Base-by-base conservation (phyloP, 768 basidiomycete species). In the Ramaria rubella region DNA sequence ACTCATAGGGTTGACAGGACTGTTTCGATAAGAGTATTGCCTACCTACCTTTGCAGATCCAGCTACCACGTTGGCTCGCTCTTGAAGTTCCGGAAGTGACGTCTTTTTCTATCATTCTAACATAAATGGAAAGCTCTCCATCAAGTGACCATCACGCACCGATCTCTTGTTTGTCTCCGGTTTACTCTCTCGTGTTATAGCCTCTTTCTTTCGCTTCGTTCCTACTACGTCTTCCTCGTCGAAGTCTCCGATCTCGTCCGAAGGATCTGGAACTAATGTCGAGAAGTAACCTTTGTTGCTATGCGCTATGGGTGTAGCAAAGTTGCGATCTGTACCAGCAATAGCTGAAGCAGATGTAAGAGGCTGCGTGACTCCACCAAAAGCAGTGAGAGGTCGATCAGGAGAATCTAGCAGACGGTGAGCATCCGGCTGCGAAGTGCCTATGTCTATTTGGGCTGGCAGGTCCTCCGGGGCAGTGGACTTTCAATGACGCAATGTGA, bases 231-330 rank as follows among this genome's bases (percentile, higher is more conserved):
- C 29, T 19, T 51, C 33, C 17, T 48, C 46, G 29, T 51, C 33
- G 34, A 51, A 51, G n/a, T 51, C 30, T 30, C 21, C 49, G 34
- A 51, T 51, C 33, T 51, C 49, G 29, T 49, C 48, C 12, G 48
- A 51, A 17, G 8, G 15, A 34, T 33, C 9, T 31, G 49, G 31
- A n/a, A 31, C 49, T n/a, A 51, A 30, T 51, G 49, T 51, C 49
- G 49, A 51, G 33, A 51, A 51, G 19, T 51, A 51, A 33, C 5
- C 30, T 51, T n/a, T 51, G 15, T 36, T 36, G 11, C 15, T 4
- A 26, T 3, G 19, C 7, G 2, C 17, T 30, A 24, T 2, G 5
- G 49, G 49, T 24, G 29, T 23, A 5, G 24, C 49, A 23, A 51
- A 51, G 19, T 51, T 51, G 21, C 21, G 30, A 51, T 23, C 14